Base-by-base conservation (phyloP, 768 basidiomycete species). In the Hypsizygus marmoreus region DNA sequence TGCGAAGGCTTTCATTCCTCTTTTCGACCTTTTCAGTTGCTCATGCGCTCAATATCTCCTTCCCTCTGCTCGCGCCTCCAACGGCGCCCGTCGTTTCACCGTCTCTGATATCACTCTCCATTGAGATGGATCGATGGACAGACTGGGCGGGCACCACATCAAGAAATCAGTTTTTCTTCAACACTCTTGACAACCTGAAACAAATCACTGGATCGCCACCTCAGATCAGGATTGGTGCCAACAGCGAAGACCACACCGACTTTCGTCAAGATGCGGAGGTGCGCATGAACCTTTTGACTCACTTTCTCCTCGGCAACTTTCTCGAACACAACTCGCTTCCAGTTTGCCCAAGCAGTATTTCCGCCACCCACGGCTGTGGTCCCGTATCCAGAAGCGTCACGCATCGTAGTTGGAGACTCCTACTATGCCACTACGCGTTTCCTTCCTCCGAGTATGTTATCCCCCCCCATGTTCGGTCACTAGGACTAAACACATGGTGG, bases 111-210 rank as follows among this genome's bases (percentile, higher is more conserved):
- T 83, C 81, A 0, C 76, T 86, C 52, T 87, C 84, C 23, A 76
- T 87, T 42, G 86, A 86, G 55, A 79, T 84, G 61, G 85, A 88
- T 52, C 69, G 80, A 24, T 87, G 84, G 84, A 67, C 71, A 8
- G 84, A 86, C 49, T 88, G 86, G 85, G 65, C 66, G 9, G 85
- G 86, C 1, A 65, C 64, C 11, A 71, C 69, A 5, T 63, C 71
- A 2, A 69, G 67, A 25, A 86, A 88, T 55, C 46, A 73, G 13
- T 87, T 86, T 63, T 77, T 82, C 50, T 73, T 71, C 66, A 84
- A 81, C 46, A 73, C 76, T 3, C 69, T 88, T 39, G 66, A 77
- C 41, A 84, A 84, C 60, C 58, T 84, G 45, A 76, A 69, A 19
- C 53, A 62, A 26, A 67, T 84, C 22, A 76, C 81, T 4, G 78